Conservation (phyloP, 345 rosid genomes). For the Bruguiera parviflora region DNA sequence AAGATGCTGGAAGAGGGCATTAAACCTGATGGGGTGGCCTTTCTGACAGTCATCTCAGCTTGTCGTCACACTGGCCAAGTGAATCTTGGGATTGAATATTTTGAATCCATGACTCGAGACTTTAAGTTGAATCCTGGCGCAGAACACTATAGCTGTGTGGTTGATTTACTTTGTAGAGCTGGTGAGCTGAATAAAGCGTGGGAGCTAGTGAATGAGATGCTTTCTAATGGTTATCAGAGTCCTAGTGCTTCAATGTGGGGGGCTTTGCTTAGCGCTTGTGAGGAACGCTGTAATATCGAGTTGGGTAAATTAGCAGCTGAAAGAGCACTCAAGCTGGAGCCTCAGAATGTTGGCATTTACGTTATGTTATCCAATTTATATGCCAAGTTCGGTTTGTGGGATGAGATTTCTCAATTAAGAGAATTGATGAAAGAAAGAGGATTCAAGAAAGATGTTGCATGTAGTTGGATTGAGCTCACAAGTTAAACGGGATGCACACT, state of each 20-base stretch:
- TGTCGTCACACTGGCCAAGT: conserved; percentile 58
- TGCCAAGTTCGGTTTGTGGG: conserved; percentile 50
- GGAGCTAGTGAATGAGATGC: conserved; percentile 44
- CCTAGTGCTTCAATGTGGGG: conserved; percentile 53
- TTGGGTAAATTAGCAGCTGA: conserved; percentile 49
- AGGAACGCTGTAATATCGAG: conserved; percentile 40
- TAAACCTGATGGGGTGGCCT: conserved; percentile 48
- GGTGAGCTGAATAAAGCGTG: conserved; percentile 51
- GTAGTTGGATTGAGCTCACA: conserved; percentile 48
- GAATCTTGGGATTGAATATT: conserved; percentile 44
- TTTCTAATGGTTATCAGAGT: conserved; percentile 24
- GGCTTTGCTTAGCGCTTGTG: conserved; percentile 47
- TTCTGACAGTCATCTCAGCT: conserved; percentile 53
- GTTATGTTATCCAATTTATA: conserved; percentile 48
- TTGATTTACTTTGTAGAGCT: conserved; percentile 54
- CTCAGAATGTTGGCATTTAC: conserved; percentile 42
- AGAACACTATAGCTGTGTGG: conserved; percentile 54
- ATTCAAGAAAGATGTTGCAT: conserved; percentile 45
- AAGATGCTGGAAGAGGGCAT: conserved; percentile 42
- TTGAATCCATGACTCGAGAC: conserved; percentile 38
- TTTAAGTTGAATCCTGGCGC: conserved; percentile 38
- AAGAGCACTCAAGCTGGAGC: conserved; percentile 51
- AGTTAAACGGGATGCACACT: conserved; percentile 9
- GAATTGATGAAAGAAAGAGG: conserved; percentile 36
- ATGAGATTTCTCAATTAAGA: conserved; percentile 43